phyloP scores from a whole-genome alignment of 192 early-diverging fungal species.

The Obelidium mucronatum region DNA sequence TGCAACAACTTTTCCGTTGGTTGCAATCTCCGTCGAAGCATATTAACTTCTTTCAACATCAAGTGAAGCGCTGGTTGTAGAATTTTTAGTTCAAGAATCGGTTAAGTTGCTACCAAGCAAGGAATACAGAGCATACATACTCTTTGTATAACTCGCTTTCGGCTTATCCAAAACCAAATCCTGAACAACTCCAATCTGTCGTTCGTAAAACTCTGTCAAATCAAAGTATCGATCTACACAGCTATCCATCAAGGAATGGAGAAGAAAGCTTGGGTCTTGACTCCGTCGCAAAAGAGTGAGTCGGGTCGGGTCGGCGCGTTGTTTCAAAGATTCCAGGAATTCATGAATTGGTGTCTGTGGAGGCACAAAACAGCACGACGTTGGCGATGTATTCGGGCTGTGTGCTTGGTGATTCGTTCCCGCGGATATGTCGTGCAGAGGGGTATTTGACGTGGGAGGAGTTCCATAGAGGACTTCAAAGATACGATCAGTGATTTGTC shows the following conservation, averaged over 20 bases:
- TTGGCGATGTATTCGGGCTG: neutral
- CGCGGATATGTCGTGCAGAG: neutral
- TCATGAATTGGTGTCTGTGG: neutral
- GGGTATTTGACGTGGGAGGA: neutral
- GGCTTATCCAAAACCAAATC: constrained; percentile 11
- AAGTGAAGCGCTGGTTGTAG: constrained; percentile 42
- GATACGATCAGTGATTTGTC: constrained; percentile 24
- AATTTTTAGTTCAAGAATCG: neutral
- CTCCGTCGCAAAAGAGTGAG: constrained; percentile 2
- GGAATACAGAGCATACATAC: neutral
- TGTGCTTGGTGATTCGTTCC: neutral
- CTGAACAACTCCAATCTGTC: neutral
- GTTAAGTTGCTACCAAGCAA: too few species aligned
- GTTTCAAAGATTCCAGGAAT: neutral
- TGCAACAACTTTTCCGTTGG: constrained; percentile 55
- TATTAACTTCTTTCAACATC: constrained; percentile 50
- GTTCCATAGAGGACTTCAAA: neutral
- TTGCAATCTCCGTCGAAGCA: constrained; percentile 52
- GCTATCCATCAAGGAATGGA: constrained; percentile 27
- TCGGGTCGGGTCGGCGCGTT: neutral
- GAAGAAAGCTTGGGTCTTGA: constrained; percentile 1
- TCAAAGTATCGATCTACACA: constrained; percentile 30
- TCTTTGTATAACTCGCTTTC: constrained; percentile 18
- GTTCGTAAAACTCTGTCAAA: constrained; percentile 19
- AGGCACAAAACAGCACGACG: neutral